phyloP scores from a whole-genome alignment of 2,329 filamentous ascomycete genomes.

The Claviceps capensis region DNA sequence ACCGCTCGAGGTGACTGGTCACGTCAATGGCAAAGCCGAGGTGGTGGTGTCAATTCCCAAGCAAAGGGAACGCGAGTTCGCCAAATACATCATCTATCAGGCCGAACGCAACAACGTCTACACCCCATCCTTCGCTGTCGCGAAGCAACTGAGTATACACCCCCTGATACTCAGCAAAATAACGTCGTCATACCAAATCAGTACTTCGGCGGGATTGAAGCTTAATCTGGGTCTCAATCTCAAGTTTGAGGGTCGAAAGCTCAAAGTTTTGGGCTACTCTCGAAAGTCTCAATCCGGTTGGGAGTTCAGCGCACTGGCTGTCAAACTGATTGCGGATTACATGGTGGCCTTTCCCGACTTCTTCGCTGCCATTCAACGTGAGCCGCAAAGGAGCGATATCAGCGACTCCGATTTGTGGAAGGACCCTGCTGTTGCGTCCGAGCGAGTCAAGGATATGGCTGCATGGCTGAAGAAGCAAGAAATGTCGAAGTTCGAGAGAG shows the following conservation, averaged over 20 bases:
- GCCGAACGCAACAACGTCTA: conserved; percentile 64
- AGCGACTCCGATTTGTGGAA: conserved; percentile 78
- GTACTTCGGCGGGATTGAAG: conserved; percentile 61
- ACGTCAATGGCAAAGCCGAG: conserved; percentile 61
- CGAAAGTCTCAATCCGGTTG: conserved; percentile 75
- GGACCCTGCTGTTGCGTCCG: conserved; percentile 52
- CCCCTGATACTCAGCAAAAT: conserved; percentile 88
- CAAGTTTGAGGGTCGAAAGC: conserved; percentile 90
- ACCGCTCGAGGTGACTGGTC: conserved; percentile 68
- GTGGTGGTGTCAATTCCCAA: conserved; percentile 63
- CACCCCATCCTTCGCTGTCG: conserved; percentile 77
- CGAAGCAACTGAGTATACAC: conserved; percentile 67
- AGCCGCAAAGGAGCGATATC: conserved; percentile 75
- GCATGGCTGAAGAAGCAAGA: conserved; percentile 87
- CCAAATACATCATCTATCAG: conserved; percentile 54
- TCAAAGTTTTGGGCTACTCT: conserved; percentile 92
- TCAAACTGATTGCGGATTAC: conserved; percentile 71
- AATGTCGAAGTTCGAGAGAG: conserved; percentile 81
- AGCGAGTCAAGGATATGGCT: conserved; percentile 84
- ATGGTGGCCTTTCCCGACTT: conserved; percentile 94
- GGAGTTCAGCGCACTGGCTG: conserved; percentile 84
- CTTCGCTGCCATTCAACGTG: conserved; percentile 73
- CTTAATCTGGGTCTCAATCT: conserved; percentile 89
- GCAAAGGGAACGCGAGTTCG: conserved; percentile 68
- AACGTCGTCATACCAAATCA: conserved; percentile 83